phyloP scores from a whole-genome alignment of 352 stramenopile species.

The Globisporangium parvum region DNA sequence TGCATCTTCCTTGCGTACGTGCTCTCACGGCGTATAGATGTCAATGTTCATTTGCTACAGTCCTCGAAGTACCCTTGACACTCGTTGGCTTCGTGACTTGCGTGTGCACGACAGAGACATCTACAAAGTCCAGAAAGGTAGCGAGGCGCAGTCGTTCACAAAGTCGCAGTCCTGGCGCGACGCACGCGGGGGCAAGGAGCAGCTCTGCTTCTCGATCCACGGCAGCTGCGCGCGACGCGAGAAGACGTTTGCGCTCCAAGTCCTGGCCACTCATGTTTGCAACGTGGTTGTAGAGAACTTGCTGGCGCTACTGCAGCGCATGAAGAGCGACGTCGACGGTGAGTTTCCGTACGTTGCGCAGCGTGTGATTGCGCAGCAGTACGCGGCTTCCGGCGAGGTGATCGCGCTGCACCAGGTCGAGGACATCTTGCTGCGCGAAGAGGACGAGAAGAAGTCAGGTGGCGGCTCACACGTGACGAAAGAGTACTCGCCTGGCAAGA shows the following conservation, averaged over 20 bases:
- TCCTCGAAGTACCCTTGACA: neutral
- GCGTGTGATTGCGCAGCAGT: constrained; percentile 36
- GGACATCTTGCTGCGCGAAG: constrained; percentile 36
- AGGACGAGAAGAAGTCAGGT: constrained; percentile 27
- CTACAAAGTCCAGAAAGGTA: constrained; percentile 34
- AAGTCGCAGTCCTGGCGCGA: constrained; percentile 50
- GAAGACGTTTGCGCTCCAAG: constrained; percentile 43
- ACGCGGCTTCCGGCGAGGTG: constrained; percentile 30
- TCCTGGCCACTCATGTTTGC: constrained; percentile 33
- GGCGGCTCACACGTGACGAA: neutral
- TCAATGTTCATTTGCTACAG: neutral
- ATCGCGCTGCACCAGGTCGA: constrained; percentile 37
- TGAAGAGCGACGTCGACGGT: constrained; percentile 42
- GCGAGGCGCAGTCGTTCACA: constrained; percentile 36
- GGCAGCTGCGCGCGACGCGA: constrained; percentile 16
- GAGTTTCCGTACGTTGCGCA: constrained; percentile 44
- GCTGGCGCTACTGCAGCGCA: constrained; percentile 27
- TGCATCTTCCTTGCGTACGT: constrained; percentile 41
- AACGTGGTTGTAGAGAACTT: constrained; percentile 49
- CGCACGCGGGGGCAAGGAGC: constrained; percentile 27
- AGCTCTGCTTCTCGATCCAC: constrained; percentile 45
- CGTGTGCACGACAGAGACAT: constrained; percentile 23
- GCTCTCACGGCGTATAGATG: neutral
- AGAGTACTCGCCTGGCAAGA: constrained; percentile 6
- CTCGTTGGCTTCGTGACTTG: neutral